These are phyloP conservation scores for Hyaloperonospora brassicae DNA, from an alignment of 352 stramenopile genomes.

Conservation along the genomic window DNA sequence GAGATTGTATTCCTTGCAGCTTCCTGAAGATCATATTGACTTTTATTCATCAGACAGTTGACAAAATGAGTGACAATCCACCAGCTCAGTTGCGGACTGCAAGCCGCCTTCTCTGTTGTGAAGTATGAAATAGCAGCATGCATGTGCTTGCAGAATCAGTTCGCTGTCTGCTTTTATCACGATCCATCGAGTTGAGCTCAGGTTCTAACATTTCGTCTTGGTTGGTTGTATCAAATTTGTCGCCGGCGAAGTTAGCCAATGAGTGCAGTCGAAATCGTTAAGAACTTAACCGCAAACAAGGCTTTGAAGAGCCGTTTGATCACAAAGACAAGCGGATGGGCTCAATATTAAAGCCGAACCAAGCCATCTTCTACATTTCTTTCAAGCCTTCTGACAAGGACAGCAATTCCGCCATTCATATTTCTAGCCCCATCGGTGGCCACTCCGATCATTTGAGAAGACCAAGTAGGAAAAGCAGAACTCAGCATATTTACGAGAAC, in stretches of 20 bases:
- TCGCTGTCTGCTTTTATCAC: no score
- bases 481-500: not conserved
- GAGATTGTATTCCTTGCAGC: not conserved
- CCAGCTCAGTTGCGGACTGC: not conserved
- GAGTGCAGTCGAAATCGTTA: not conserved
- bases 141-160: no score
- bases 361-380: not conserved
- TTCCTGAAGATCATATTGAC: not conserved
- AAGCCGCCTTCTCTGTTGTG: not conserved
- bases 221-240: not conserved
- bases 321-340: not conserved
- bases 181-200: not conserved
- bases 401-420: not conserved
- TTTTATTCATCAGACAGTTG: not conserved
- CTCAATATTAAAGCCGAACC: not conserved
- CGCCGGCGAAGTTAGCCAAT: not conserved
- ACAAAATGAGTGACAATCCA: no score
- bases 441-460: no score
- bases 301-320: no score
- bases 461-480: not conserved
- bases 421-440: not conserved
- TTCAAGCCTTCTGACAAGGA: not conserved
- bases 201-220: not conserved
- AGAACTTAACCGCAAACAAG: not conserved
- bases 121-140: no score